A percentile compares a stretch with the other conserved stretches of the same genome.
These are phyloP conservation scores for Hirsutella thompsonii DNA, from an alignment of 2,329 filamentous ascomycete species.

Conservation along the genomic window DNA sequence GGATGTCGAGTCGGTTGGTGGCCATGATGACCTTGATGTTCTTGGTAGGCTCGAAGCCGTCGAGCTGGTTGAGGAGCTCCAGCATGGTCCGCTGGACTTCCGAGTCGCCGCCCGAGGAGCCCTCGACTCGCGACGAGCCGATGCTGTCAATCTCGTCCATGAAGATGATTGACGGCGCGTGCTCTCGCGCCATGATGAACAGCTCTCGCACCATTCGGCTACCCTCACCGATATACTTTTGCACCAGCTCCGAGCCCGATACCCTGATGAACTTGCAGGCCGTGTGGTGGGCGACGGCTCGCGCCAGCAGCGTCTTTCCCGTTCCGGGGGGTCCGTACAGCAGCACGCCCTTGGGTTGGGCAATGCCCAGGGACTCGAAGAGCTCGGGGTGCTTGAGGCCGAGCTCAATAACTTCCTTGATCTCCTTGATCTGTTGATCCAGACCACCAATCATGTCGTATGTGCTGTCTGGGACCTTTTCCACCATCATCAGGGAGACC, in stretches of 20 bases:
- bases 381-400: conserved; percentile 96
- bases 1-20: conserved; percentile 92
- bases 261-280: conserved; percentile 99
- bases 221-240: conserved; percentile 98
- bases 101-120: conserved; percentile 87
- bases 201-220: conserved; percentile 97
- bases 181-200: conserved; percentile 97
- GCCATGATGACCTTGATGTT: conserved; percentile 99
- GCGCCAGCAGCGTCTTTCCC: conserved; percentile 87
- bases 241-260: conserved; percentile 88
- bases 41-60: conserved; percentile 97
- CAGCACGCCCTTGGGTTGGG: conserved; percentile 93
- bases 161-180: conserved; percentile 97
- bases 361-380: conserved; percentile 97
- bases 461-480: conserved; percentile 98
- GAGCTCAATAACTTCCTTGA: conserved; percentile 99
- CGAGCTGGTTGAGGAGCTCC: conserved; percentile 93
- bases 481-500: conserved; percentile 99
- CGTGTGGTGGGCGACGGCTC: conserved; percentile 94
- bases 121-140: conserved; percentile 91
- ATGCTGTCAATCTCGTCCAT: conserved; percentile 99
- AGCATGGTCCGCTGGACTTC: conserved; percentile 98
- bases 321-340: conserved; percentile 95
- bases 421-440: conserved; percentile 99
- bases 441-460: conserved; percentile 99